Percentiles rank a stretch among this genome's conserved stretches.
These are phyloP conservation scores for Phytophthora idaei DNA, from an alignment of 352 stramenopile species.

Conservation along the genomic window DNA sequence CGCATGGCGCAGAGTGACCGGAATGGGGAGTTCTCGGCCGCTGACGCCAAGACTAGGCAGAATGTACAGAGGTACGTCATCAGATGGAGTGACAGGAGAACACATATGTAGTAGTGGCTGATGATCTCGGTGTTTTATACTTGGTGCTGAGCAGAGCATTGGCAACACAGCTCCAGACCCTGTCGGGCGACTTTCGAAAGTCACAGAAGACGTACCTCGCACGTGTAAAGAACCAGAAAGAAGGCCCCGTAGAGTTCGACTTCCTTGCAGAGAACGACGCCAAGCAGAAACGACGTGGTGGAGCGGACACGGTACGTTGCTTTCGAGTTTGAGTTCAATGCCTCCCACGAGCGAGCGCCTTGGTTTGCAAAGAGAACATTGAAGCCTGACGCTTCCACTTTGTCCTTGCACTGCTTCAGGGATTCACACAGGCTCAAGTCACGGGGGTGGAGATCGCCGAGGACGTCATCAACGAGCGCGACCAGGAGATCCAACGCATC, in stretches of 20 bases:
- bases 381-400: background rate
- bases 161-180: constrained; percentile 97
- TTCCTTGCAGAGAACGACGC: constrained; percentile 85
- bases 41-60: constrained; percentile 84
- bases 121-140: background rate
- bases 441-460: constrained; percentile 97
- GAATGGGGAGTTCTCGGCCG: constrained; percentile 72
- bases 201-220: constrained; percentile 98
- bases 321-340: background rate
- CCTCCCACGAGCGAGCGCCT: no score
- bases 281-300: constrained; percentile 57
- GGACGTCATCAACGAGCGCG: constrained; percentile 94
- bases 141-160: constrained; percentile 61
- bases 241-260: constrained; percentile 91
- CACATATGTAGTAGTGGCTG: background rate
- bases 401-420: constrained; percentile 37
- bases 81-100: background rate
- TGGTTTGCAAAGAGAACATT: background rate
- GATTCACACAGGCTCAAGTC: constrained; percentile 95
- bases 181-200: constrained; percentile 96
- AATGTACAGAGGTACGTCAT: constrained; percentile 75
- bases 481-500: constrained; percentile 97
- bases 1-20: constrained; percentile 65
- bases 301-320: constrained; percentile 30
- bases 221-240: constrained; percentile 97